A percentile compares a stretch with the other conserved stretches of the same genome.
phyloP scores from a whole-genome alignment of 2,329 filamentous ascomycete genomes.

The Exophiala alcalophila region DNA sequence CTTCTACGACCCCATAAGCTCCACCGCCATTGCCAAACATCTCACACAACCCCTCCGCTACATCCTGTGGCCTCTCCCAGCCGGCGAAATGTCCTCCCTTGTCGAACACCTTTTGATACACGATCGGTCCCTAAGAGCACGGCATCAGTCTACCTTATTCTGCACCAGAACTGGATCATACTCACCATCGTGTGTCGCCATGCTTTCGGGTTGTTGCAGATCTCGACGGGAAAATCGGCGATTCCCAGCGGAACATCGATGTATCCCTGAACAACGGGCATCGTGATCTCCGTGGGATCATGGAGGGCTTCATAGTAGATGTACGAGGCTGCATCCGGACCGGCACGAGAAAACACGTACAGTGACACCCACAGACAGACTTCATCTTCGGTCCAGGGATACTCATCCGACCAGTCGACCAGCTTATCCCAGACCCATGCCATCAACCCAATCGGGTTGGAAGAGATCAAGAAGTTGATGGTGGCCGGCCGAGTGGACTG shows the following conservation, averaged over 20 bases:
- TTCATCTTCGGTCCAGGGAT: constrained; percentile 39
- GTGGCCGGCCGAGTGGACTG: constrained; percentile 71
- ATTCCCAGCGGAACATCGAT: neutral
- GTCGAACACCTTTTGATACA: neutral
- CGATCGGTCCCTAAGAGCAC: too few species aligned
- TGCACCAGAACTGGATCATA: too few species aligned
- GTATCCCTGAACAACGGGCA: neutral
- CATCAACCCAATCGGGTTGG: constrained; percentile 35
- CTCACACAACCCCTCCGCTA: neutral
- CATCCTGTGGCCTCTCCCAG: too few species aligned
- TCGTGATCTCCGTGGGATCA: neutral
- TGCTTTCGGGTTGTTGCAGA: neutral
- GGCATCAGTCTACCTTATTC: too few species aligned
- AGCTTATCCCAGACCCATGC: neutral
- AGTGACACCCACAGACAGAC: neutral
- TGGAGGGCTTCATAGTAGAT: constrained; percentile 54
- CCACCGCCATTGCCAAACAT: neutral
- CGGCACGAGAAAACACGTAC: neutral
- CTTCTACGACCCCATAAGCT: too few species aligned
- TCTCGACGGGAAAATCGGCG: neutral
- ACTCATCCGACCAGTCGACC: neutral
- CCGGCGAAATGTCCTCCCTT: neutral
- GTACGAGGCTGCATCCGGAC: constrained; percentile 62
- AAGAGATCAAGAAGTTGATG: constrained; percentile 63
- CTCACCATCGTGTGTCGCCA: neutral